These are phyloP conservation scores for Hericium erinaceus DNA, from an alignment of 768 basidiomycete genomes.

Conservation along the genomic window DNA sequence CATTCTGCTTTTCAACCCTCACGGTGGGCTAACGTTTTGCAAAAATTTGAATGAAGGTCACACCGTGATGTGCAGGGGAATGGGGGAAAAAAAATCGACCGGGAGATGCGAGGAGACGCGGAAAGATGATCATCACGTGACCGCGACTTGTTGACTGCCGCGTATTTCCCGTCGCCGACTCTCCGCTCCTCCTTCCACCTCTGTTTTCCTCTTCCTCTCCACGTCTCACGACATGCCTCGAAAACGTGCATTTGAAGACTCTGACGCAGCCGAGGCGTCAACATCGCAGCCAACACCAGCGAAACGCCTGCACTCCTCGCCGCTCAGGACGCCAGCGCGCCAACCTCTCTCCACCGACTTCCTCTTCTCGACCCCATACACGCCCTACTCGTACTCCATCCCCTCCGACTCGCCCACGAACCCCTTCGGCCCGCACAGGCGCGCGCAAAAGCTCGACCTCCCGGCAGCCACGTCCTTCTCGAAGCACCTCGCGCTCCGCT, in stretches of 20 bases:
- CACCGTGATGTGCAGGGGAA: too few relatives aligned
- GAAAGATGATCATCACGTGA: too few relatives aligned
- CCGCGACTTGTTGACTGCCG: too few relatives aligned
- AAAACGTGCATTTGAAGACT: not conserved
- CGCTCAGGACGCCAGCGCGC: not conserved
- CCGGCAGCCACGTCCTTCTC: constrained; percentile 40
- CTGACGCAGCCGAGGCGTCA: not conserved
- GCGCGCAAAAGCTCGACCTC: constrained; percentile 23
- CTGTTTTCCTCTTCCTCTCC: too few relatives aligned
- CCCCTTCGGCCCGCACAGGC: constrained; percentile 53
- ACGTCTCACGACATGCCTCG: too few relatives aligned
- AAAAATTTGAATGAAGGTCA: too few relatives aligned
- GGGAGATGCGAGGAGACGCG: too few relatives aligned
- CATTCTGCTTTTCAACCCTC: too few relatives aligned
- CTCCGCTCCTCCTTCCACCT: too few relatives aligned
- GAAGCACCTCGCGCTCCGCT: constrained; percentile 53
- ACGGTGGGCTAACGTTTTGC: too few relatives aligned
- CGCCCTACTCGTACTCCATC: constrained; percentile 22
- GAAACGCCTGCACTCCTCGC: not conserved
- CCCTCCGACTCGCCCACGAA: constrained; percentile 66
- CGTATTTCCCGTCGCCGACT: too few relatives aligned
- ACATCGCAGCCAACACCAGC: not conserved
- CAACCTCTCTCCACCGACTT: not conserved
- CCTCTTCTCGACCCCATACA: constrained; percentile 22
- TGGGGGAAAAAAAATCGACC: too few relatives aligned